Evolutionary conservation across 192 early-diverging fungal species (phyloP), one percentile per base, ranked within the genome.

Genomic region (Coemansia sp.): DNA sequence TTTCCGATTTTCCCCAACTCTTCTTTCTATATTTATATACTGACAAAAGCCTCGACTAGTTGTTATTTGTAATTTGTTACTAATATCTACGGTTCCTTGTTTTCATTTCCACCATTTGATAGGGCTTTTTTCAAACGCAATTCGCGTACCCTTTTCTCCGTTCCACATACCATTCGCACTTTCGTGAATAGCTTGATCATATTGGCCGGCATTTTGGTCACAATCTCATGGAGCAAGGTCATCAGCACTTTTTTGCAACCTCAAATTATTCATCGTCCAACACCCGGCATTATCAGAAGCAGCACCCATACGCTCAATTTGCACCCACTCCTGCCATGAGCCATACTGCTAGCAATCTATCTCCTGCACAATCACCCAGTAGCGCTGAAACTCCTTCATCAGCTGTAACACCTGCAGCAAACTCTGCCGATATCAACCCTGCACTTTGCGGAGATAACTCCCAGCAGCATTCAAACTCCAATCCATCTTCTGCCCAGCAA

Each of bases 171-270:
- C 48, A 20, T 33, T 51, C 16, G 16, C 21, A 26, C 23, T 1
- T 26, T 51, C 7, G 48, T 25, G 23, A 51, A 51, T 26, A 51
- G 25, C 48, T 8, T 18, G 18, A 7, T 43, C 48, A 26, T 3
- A 10, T 3, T 51, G 12, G 21, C 48, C 26, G 48, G 26, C 21
- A 23, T 26, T 52, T 29, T 26, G 49, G 49, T 6, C 26, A 52
- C 26, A 33, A 57, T 57, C 55, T 57, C 35, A 80, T 80, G 77
- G 72, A 80, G 52, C 77, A 74, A 57, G 63, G 72, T 26, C 77
- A 71, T 15, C 16, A n/a, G n/a, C n/a, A 57, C 29, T 46, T 75
- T 25, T 71, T 80, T 75, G 66, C 64, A 21, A 68, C 72, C 35
- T 52, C 68, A 43, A 63, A 33, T 56, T 64, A 79, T 49, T 46